Base-by-base conservation (phyloP, 1,284 basidiomycete species). In the Moesziomyces parantarcticus region DNA sequence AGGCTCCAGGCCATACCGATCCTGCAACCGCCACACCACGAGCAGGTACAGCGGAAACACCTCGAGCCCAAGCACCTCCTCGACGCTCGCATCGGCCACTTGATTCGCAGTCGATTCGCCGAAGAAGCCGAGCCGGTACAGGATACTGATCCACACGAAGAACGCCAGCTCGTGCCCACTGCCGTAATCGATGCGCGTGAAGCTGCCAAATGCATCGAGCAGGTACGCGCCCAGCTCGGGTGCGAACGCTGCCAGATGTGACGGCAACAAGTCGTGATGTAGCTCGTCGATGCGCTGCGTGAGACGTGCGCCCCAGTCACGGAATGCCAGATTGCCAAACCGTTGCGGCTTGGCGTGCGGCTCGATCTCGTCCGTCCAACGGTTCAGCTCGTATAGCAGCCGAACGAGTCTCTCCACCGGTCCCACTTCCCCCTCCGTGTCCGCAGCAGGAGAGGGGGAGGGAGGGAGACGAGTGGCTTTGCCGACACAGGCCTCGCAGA, bases 251-350 rank as follows among this genome's bases (percentile, higher is more conserved):
- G 84, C 83, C 7, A 88, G 86, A 8, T 86, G 80, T 3, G 84
- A 57, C 4, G 88, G 87, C 0, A 92, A 86, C 85, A 11, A 85
- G 58, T 40, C 90, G 5, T 13, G 3, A 34, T 77, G 79, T 3
- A 80, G 73, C 3, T 49, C 21, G 2, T 78, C 64, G n/a, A 72
- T 36, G 0, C 47, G 51, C 6, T 51, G 39, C 84, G 92, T 89
- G 25, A 97, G 87, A 32, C 90, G 88, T 58, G 87, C 87, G 0
- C 93, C 92, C 91, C 95, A 99, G 8, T 88, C 88, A 52, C 95
- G 87, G 82, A 99, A 99, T 0, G 93, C 91, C 8, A 94, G 88
- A 84, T 99, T 98, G 3, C 96, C 97, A 78, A 96, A 99, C 1
- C 97, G 88, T 80, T 98, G 97, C 2, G 92, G 90, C 7, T 90